phyloP scores from a whole-genome alignment of 2,329 filamentous ascomycete species.

The Venturia aucupariae region DNA sequence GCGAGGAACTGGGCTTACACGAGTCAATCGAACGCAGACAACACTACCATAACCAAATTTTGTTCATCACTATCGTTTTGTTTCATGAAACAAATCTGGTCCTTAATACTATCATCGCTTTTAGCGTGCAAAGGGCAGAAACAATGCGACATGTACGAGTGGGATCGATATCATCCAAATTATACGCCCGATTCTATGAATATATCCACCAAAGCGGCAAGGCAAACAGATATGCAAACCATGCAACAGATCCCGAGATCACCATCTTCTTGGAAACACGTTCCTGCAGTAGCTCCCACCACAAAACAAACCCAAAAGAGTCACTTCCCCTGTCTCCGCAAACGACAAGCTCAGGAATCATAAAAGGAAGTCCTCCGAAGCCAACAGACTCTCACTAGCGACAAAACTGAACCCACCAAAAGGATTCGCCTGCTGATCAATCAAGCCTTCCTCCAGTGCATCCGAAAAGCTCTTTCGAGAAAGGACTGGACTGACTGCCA shows the following conservation, averaged over 20 bases:
- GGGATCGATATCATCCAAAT: background rate
- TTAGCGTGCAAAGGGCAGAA: background rate
- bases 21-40: too few species aligned
- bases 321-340: background rate
- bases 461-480: constrained; percentile 19
- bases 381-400: constrained; percentile 41
- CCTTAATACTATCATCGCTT: too few species aligned
- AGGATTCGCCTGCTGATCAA: constrained; percentile 33
- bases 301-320: background rate
- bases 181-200: too few species aligned
- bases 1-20: too few species aligned
- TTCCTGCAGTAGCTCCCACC: background rate
- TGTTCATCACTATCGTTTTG: too few species aligned
- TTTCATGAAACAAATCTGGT: too few species aligned
- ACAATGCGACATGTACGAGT: background rate
- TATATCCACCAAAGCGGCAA: background rate
- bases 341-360: background rate
- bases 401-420: constrained; percentile 48
- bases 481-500: constrained; percentile 68
- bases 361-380: constrained; percentile 18
- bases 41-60: too few species aligned
- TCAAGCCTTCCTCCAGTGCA: constrained; percentile 21
- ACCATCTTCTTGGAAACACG: background rate
- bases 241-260: background rate
- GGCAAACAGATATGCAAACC: background rate